Conservation (phyloP, 2,329 filamentous ascomycete genomes). For the Fusarium goolgardi region DNA sequence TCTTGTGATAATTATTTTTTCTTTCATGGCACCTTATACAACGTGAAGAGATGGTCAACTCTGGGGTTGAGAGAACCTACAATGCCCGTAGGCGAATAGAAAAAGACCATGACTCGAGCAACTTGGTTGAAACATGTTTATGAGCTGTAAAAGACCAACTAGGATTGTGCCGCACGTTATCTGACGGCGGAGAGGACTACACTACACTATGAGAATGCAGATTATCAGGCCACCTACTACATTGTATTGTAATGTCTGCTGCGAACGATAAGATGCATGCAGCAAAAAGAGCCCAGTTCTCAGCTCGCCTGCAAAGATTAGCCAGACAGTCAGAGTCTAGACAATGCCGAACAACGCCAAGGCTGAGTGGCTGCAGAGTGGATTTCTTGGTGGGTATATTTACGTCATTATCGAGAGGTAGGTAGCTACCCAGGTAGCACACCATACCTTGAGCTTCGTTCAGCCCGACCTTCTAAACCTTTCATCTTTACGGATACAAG, state of each 20-base stretch:
- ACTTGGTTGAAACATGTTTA: constrained; percentile 1
- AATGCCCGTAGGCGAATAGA: neutral
- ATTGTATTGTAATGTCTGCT: neutral
- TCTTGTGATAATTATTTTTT: neutral
- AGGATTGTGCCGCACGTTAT: neutral
- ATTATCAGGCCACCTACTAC: constrained; percentile 21
- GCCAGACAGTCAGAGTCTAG: constrained; percentile 6
- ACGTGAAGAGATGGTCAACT: constrained; percentile 8
- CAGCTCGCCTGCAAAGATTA: neutral
- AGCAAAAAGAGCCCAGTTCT: neutral
- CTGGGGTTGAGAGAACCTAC: neutral
- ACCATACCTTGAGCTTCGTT: constrained; percentile 10
- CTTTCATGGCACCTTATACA: neutral
- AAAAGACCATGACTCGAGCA: constrained; percentile 21
- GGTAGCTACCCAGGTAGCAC: constrained; percentile 1
- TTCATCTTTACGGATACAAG: neutral
- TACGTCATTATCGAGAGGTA: constrained; percentile 31
- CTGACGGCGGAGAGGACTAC: neutral
- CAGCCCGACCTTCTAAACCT: neutral
- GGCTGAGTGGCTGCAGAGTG: constrained; percentile 15
- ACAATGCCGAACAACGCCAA: constrained; percentile 24
- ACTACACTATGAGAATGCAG: neutral
- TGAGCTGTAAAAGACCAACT: neutral
- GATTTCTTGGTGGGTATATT: constrained; percentile 15
- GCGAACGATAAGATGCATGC: neutral